phyloP scores from a whole-genome alignment of 208 protist genomes.

The Crithidia mellificae region DNA sequence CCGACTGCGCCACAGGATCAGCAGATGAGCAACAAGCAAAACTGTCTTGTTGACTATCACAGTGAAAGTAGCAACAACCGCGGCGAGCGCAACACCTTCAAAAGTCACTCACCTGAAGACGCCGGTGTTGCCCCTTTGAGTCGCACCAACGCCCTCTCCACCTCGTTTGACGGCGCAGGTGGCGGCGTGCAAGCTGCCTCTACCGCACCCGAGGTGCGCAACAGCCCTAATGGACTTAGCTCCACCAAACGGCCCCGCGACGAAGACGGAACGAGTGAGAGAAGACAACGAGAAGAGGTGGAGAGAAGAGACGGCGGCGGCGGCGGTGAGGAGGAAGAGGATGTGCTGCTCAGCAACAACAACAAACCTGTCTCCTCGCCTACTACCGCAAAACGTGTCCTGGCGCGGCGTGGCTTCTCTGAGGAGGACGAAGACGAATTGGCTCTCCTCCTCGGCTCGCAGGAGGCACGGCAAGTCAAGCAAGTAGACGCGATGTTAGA shows the following conservation, averaged over 20 bases:
- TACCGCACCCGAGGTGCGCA: too few relatives aligned
- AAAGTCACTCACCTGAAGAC: too few relatives aligned
- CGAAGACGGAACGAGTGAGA: too few relatives aligned
- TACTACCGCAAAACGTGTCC: slow-evolving; percentile 8
- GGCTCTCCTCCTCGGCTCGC: slow-evolving; percentile 65
- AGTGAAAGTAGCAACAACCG: too few relatives aligned
- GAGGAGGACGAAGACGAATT: slow-evolving; percentile 78
- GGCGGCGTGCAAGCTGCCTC: too few relatives aligned
- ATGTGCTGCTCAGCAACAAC: neutral
- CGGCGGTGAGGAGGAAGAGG: neutral
- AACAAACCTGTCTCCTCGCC: neutral
- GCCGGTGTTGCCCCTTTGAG: too few relatives aligned
- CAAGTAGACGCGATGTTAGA: slow-evolving; percentile 31
- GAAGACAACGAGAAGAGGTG: too few relatives aligned
- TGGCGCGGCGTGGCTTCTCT: slow-evolving; percentile 13
- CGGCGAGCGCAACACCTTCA: too few relatives aligned
- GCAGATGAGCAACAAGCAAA: neutral
- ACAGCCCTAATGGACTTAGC: too few relatives aligned
- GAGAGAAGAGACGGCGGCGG: too few relatives aligned
- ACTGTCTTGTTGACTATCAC: too few relatives aligned
- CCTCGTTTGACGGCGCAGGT: neutral
- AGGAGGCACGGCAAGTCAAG: slow-evolving; percentile 46
- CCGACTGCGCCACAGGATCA: neutral
- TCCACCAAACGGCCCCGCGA: slow-evolving; percentile 9
- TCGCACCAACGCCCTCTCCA: neutral